These are phyloP conservation scores for Aegilops speltoides DNA, from an alignment of 176 grass and related monocot genomes.

Conservation along the genomic window DNA sequence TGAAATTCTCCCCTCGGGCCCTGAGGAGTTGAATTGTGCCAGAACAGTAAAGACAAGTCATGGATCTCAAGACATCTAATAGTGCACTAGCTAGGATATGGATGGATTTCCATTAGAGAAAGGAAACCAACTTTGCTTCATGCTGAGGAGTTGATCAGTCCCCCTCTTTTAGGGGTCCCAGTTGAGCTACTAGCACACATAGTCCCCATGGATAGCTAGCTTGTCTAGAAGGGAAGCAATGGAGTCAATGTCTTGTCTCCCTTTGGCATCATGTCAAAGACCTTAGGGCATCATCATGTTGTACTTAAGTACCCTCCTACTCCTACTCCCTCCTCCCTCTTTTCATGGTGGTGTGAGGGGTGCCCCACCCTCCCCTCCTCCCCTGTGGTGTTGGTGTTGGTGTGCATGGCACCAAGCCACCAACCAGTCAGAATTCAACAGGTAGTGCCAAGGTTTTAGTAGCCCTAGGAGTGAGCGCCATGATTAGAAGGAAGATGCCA, in stretches of 20 bases:
- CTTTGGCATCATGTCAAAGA: slow-evolving; percentile 49
- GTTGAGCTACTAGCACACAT: background rate
- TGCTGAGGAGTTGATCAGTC: slow-evolving; percentile 42
- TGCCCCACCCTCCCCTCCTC: no score
- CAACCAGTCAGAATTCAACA: slow-evolving; percentile 61
- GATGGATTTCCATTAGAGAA: slow-evolving; percentile 28
- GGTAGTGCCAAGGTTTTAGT: slow-evolving; percentile 55
- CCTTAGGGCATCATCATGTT: slow-evolving; percentile 36
- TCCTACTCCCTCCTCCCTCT: background rate
- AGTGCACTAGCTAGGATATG: slow-evolving; percentile 13
- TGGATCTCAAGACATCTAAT: background rate
- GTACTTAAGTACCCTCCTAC: slow-evolving; percentile 17
- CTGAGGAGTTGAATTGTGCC: background rate
- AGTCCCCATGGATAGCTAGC: background rate
- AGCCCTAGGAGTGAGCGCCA: slow-evolving; percentile 57
- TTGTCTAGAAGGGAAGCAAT: slow-evolving; percentile 45
- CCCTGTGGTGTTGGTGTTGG: background rate
- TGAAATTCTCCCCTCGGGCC: background rate
- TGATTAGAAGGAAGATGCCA: slow-evolving; percentile 65
- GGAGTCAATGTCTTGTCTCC: slow-evolving; percentile 50
- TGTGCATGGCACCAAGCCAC: slow-evolving; percentile 4
- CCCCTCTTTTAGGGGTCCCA: slow-evolving; percentile 27
- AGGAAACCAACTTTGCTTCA: slow-evolving; percentile 45
- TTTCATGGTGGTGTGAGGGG: background rate
- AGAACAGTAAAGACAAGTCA: background rate